Base-by-base conservation (phyloP, 306 rosid species). In the Sicyos baderoa region DNA sequence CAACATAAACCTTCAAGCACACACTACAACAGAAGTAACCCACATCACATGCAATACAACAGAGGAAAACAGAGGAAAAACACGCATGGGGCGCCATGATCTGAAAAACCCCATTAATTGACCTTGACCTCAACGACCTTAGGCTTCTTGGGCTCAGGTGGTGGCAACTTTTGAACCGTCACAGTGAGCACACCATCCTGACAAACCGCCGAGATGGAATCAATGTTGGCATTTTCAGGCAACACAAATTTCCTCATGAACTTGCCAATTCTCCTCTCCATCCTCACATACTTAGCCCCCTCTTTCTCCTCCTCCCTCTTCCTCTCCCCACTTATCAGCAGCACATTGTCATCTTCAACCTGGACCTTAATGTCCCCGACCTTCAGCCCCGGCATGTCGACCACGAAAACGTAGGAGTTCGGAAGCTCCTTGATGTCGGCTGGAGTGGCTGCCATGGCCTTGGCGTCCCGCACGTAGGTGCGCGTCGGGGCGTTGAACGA, bases 331-430 rank as follows among this genome's bases (percentile, higher is more conserved):
- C 87, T 82, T 19, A 93, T 73, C 49, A 83, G 4, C 13, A 93
- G 97, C 73, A 84, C 87, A 32, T 93, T 93, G 62, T 84, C 96
- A 7, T 90, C 97, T 76, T 93, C 97, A 47, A 93, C 87, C 79
- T 86, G 96, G 45, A 93, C 99, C 87, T 86, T 90, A 9, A 93
- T 88, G 60, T 90, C 96, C 2, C 86, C 96, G 0, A 92, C 88
- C 48, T 93, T 93, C 61, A 88, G 51, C n/a, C 96, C 97, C 0
- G 99, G 99, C 99, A 93, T 84, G 82, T 93, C 99, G 12, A 93
- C 77, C 60, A 93, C 79, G 70, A 93, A 93, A 7, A 68, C 88
- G 54, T 86, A 93, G 0, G 91, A 78, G 25, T 78, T 82, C 0
- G 90, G 86, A 5, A 73, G 68, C 75, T 93, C 98, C 85, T 82